Base-by-base conservation (phyloP, 495 filamentous ascomycete species). In the Lentithecium fluviatile region DNA sequence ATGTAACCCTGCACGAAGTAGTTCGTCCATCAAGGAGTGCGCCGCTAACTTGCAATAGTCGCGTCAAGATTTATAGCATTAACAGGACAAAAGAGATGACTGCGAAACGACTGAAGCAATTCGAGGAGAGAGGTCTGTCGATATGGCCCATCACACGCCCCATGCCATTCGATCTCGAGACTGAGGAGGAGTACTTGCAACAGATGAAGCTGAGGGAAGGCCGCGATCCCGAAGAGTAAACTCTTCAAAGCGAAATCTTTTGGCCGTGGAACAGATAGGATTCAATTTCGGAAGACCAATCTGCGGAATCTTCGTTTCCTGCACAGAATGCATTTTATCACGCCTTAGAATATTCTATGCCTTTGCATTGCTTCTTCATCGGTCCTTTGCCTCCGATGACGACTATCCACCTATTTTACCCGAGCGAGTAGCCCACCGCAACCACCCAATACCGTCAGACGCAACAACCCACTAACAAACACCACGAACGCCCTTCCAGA, bases 61-160 rank as follows among this genome's bases (percentile, higher is more conserved):
- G 83, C 2, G 78, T 88, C 71, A 83, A 74, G 54, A 65, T 87
- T 11, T 88, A 86, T 69, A 86, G 82, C 59, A 75, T 86, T 62
- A 87, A 87, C 69, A 80, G 77, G 60, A 74, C 58, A 0, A 77
- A 71, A 19, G 69, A 78, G 1, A 62, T 68, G 6, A 87, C 85
- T 1, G 73, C 70, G 19, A 67, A 73, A 57, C 71, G 80, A 7
- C 58, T 88, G 55, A 77, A 76, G 51, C 66, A 77, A 57, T 68
- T 82, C 49, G 77, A 84, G 61, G 71, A 78, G 38, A 62, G 72
- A 17, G 78, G 77, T 0, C 29, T 32, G 70, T 77, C 25, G 45
- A 58, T 11, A 52, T 69, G 0, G 6, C 67, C 69, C 7, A 64
- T 68, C 43, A 73, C 69, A 25, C 62, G 52, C 8, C 69, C 70